Evolutionary conservation across 2,329 filamentous ascomycete genomes (phyloP), one percentile per base, ranked within the genome.

Genomic region (Pseudocercospora pini-densiflorae): DNA sequence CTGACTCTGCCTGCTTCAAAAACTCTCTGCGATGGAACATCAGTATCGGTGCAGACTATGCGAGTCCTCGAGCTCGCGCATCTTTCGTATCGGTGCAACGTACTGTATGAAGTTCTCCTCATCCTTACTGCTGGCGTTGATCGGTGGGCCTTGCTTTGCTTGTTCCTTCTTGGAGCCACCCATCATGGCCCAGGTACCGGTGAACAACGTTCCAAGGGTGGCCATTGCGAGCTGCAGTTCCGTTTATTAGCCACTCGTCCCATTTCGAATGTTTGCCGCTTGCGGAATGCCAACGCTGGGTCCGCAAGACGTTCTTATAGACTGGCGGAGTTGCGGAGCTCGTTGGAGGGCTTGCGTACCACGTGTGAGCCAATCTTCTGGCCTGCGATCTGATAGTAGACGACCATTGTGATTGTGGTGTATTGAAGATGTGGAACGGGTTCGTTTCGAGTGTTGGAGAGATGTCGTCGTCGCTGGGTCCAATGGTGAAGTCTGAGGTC

Each of bases 31-130:
- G 21, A 9, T 16, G 10, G 16, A 14, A 10, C n/a, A 54, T 69
- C 33, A 68, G 67, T 45, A 24, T 36, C 23, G 24, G 27, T 24
- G 14, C 23, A n/a, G 1, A 36, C 10, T 2, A 1, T 8, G n/a
- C 10, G 29, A 43, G 12, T 27, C 23, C 4, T 19, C n/a, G 12
- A 7, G 27, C 27, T 14, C 10, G 23, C 23, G 29, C 27, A 19
- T 33, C 5, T 33, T 7, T 23, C 33, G 16, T 59, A 10, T 33
- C 24, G 6, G 54, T 8, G 3, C 55, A 6, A 82, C 85, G 70
- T 86, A 90, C 88, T 89, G 86, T 76, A 90, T 88, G 79, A 90
- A 90, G 75, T 85, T 84, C 81, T 89, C 88, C 81, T 90, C 88
- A 73, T 89, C 88, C 80, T 88, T 88, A 81, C 86, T 89, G 75